Evolutionary conservation across 805 yeast genomes (phyloP), one percentile per base, ranked within the genome.

Genomic region (Allodekkera sacchari): DNA sequence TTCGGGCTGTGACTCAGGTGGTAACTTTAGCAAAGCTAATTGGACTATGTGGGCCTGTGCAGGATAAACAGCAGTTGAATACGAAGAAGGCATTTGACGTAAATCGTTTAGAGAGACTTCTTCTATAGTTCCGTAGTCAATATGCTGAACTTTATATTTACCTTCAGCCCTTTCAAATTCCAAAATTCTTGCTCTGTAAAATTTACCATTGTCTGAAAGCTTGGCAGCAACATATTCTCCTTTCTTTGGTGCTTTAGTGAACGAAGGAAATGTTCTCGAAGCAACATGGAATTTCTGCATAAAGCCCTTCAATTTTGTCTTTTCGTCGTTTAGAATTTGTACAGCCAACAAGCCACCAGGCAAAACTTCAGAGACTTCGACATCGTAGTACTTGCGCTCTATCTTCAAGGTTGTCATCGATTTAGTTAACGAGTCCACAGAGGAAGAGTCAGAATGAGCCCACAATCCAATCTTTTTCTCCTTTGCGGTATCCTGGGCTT

Each of bases 401-500:
- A 61, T 37, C 32, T 49, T 44, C 25, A 57, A 25, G 12, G 43
- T 39, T 18, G 44, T 44, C 17, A 48, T 26, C 15, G 39, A 31
- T 5, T 39, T 35, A 3, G 47, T 27, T 8, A 48, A 23, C 10
- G 41, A 31, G 10, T 40, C 39, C 34, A 54, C 59, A 3, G 51
- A 26, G 39, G 54, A 54, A 4, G 68, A 65, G 34, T 66, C 76
- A 47, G 70, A 79, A 42, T 71, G 51, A 18, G 57, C 54, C 95
- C 95, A 85, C 5, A 83, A 28, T 11, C 94, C 94, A 42, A 64
- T 52, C 44, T 65, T 68, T 20, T 53, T 56, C 1, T 45, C 45
- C 48, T 68, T 67, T 2, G 95, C 94, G 7, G 48, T 50, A 19
- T 66, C 73, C 53, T 83, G 81, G 8, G 87, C 83, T 16, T 64